Evolutionary conservation across 2,329 filamentous ascomycete genomes (phyloP), one percentile per base, ranked within the genome.

Genomic region (Fusarium tjaetaba): DNA sequence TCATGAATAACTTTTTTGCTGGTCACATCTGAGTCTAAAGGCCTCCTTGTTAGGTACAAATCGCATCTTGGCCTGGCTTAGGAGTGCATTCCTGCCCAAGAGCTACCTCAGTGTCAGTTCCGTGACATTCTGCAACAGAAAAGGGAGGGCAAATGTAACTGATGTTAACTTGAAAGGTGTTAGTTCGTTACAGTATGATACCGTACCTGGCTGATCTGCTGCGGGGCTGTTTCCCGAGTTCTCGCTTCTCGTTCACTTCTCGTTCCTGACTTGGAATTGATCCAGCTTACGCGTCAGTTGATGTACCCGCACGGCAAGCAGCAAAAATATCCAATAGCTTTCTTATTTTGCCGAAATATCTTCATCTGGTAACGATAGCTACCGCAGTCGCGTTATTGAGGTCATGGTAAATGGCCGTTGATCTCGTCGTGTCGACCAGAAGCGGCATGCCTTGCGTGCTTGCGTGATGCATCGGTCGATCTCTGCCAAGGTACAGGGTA

Each of bases 361-460:
- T 8, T 32, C 2, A 42, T 24, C 15, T 32, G 1, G 22, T 18
- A n/a, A 30, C 3, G 6, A 8, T 24, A 20, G 6, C 5, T 24
- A 43, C 3, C 11, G 3, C 2, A 20, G 1, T n/a, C 8, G 7
- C 3, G 13, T 10, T 3, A 11, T 11, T 20, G 38, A 42, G 11
- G 16, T 15, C 52, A 20, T 22, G 10, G 13, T 2, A 7, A 18
- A 7, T 13, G 3, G 7, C 1, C 2, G 14, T 22, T 28, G 51
- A 53, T 53, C 22, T 24, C 28, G 22, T 24, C 24, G 16, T 11
- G 15, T 22, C 53, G 26, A 22, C 53, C 53, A 45, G 13, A 45
- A 45, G 22, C 28, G 53, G 53, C 26, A 45, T 22, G 16, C 5
- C 39, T 34, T 45, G 56, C 55, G 55, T 51, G 36, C 22, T 45